These are phyloP conservation scores for Mycena belliarum DNA, from an alignment of 768 basidiomycete species.

Conservation along the genomic window DNA sequence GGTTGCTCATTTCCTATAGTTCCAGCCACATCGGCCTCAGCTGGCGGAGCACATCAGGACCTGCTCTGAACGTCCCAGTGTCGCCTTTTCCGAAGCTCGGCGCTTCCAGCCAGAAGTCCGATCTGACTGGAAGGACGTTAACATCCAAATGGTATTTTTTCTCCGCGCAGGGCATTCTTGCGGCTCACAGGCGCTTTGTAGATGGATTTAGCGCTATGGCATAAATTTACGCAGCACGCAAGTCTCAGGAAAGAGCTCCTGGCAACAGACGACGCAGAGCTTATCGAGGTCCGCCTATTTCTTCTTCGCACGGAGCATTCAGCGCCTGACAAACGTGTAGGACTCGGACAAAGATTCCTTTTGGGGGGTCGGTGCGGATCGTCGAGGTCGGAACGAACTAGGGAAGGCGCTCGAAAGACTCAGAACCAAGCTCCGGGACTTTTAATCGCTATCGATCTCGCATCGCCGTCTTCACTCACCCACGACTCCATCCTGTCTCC, in stretches of 20 bases:
- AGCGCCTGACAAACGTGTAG: slow-evolving; percentile 31
- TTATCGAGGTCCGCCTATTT: slow-evolving; percentile 58
- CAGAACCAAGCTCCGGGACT: slow-evolving; percentile 51
- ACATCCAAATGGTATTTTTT: slow-evolving; percentile 55
- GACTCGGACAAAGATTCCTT: slow-evolving; percentile 77
- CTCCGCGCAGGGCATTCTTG: neutral
- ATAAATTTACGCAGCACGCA: slow-evolving; percentile 72
- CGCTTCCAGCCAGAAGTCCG: slow-evolving; percentile 63
- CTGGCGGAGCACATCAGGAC: slow-evolving; percentile 71
- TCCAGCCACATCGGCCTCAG: slow-evolving; percentile 57
- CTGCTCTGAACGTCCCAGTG: slow-evolving; percentile 60
- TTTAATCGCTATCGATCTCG: slow-evolving; percentile 17
- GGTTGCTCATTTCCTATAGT: slow-evolving; percentile 38
- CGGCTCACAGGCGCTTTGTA: slow-evolving; percentile 24
- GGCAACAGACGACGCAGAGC: slow-evolving; percentile 62
- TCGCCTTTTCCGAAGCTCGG: slow-evolving; percentile 68
- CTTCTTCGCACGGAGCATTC: neutral
- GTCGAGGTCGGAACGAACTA: slow-evolving; percentile 69
- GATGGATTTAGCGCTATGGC: slow-evolving; percentile 68
- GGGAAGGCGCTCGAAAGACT: slow-evolving; percentile 70
- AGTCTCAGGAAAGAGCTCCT: slow-evolving; percentile 61
- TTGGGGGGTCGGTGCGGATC: slow-evolving; percentile 74
- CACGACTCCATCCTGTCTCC: slow-evolving; percentile 8
- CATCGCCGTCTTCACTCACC: slow-evolving; percentile 4
- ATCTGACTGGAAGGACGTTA: slow-evolving; percentile 68